These are phyloP conservation scores for Candida glaebosa DNA, from an alignment of 805 yeast genomes.

Conservation along the genomic window DNA sequence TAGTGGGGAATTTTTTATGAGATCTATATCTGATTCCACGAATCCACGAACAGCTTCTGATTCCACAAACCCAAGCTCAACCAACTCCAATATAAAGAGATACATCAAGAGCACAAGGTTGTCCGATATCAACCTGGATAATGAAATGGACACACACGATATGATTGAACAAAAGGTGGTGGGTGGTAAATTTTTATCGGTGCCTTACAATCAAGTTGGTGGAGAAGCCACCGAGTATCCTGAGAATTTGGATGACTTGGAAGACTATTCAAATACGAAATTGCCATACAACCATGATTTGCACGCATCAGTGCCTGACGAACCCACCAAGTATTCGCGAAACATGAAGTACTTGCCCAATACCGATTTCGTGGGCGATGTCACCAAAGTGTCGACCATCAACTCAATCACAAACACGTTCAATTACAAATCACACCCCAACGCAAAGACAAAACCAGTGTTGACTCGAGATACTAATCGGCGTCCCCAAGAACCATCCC, in stretches of 20 bases:
- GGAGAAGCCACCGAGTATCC: background rate
- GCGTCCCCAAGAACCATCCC: background rate
- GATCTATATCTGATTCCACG: background rate
- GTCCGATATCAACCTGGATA: constrained; percentile 4
- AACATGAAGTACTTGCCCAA: constrained; percentile 32
- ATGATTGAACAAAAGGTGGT: background rate
- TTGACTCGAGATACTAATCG: background rate
- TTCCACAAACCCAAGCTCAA: constrained; percentile 5
- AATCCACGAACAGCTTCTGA: background rate
- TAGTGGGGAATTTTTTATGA: background rate
- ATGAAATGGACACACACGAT: background rate
- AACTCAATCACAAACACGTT: constrained; percentile 41
- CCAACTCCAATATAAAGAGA: constrained; percentile 1
- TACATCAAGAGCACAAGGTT: background rate
- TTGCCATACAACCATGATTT: constrained; percentile 7
- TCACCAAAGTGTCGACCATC: constrained; percentile 11
- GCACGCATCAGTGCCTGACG: constrained; percentile 3
- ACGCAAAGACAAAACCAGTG: constrained; percentile 34
- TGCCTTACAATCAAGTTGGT: background rate
- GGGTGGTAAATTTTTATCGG: background rate
- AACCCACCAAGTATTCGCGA: constrained; percentile 6
- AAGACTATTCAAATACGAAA: background rate
- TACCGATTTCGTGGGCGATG: constrained; percentile 23
- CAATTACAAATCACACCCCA: constrained; percentile 43
- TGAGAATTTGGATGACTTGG: background rate